A percentile compares a stretch with the other conserved stretches of the same genome.
Conservation (phyloP, 1,284 basidiomycete genomes). For the Schizophyllum amplum region DNA sequence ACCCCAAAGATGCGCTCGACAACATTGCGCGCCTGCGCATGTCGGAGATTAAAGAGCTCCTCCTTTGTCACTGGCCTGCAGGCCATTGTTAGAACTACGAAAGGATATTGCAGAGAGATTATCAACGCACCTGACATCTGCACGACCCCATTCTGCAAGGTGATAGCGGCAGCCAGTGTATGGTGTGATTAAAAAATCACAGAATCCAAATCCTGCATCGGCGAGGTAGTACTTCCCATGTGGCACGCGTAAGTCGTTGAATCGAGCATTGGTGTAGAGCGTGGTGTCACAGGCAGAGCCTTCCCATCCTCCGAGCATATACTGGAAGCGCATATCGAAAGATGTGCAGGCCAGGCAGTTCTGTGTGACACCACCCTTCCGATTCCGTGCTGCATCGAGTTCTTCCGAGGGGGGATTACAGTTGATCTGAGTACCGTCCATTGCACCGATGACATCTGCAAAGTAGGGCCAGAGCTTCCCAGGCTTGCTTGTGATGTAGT, state of each 20-base stretch:
- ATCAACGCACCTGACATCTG: conserved; percentile 13
- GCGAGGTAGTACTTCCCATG: conserved; percentile 26
- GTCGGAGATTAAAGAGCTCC: conserved; percentile 27
- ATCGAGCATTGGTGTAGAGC: conserved; percentile 20
- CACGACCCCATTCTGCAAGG: conserved; percentile 27
- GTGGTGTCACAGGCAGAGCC: conserved; percentile 25
- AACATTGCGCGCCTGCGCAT: conserved; percentile 27
- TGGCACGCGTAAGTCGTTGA: conserved; percentile 22
- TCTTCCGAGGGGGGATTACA: conserved; percentile 17
- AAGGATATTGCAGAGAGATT: not conserved
- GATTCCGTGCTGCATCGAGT: conserved; percentile 18
- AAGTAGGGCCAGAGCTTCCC: conserved; percentile 29
- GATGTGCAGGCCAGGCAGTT: conserved; percentile 25
- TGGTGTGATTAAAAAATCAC: conserved; percentile 24
- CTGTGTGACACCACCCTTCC: conserved; percentile 26
- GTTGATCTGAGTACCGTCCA: conserved; percentile 32
- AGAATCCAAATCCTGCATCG: conserved; percentile 29
- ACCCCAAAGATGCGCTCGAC: conserved; percentile 33
- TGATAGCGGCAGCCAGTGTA: conserved; percentile 24
- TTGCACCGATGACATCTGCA: conserved; percentile 25
- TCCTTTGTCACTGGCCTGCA: conserved; percentile 22
- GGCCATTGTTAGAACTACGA: not conserved
- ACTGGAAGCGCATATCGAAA: conserved; percentile 25
- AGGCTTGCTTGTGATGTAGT: conserved; percentile 19
- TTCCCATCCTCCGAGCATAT: conserved; percentile 28